phyloP scores from a whole-genome alignment of 1,284 basidiomycete species.

The Ustilago loliicola region DNA sequence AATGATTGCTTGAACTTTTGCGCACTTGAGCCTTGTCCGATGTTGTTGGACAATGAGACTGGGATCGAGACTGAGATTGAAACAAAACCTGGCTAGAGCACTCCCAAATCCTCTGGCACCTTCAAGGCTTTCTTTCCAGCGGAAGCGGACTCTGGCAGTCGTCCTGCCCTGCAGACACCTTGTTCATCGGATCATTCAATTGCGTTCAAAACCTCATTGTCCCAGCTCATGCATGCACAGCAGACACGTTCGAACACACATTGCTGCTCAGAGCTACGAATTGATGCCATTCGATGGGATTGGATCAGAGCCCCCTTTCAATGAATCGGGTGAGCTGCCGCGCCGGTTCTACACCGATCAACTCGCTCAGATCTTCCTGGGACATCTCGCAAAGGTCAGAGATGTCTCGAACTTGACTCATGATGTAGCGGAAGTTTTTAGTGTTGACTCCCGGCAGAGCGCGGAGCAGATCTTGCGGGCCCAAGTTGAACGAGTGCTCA shows the following conservation, averaged over 20 bases:
- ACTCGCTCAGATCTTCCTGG: conserved; percentile 77
- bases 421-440: conserved; percentile 88
- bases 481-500: conserved; percentile 56
- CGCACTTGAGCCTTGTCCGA: background rate
- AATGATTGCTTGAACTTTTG: conserved; percentile 24
- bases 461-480: conserved; percentile 72
- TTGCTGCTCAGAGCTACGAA: background rate
- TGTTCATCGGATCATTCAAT: no score
- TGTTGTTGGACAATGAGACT: background rate
- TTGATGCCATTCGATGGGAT: background rate
- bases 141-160: no score
- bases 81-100: no score
- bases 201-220: no score
- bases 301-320: conserved; percentile 11
- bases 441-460: conserved; percentile 78
- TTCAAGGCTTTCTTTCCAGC: no score
- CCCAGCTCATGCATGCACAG: background rate
- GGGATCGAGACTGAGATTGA: no score
- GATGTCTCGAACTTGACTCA: conserved; percentile 82
- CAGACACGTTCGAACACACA: background rate
- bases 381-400: conserved; percentile 81
- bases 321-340: conserved; percentile 74
- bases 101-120: no score
- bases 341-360: conserved; percentile 86
- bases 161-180: no score